Evolutionary conservation across 2,329 filamentous ascomycete genomes (phyloP).

Genomic region (Fusarium robinianum): DNA sequence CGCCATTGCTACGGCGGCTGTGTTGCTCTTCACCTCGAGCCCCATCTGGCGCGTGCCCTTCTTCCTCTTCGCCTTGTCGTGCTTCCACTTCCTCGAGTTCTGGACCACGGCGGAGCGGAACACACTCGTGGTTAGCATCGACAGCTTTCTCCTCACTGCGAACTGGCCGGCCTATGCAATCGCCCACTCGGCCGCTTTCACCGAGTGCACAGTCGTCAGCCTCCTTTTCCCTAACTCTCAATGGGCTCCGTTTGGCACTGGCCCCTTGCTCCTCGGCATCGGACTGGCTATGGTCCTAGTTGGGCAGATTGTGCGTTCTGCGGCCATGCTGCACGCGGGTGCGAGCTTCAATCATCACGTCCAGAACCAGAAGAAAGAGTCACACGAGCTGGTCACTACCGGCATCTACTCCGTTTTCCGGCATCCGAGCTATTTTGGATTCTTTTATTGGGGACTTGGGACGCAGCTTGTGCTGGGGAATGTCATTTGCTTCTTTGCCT

Average conservation of each 20-base stretch:
- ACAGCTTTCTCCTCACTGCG: constrained; percentile 79
- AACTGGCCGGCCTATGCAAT: constrained; percentile 86
- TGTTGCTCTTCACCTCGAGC: constrained; percentile 46
- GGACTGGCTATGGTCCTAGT: constrained; percentile 67
- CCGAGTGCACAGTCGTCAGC: constrained; percentile 70
- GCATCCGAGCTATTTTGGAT: constrained; percentile 95
- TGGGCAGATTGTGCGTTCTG: constrained; percentile 76
- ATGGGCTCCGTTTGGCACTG: constrained; percentile 52
- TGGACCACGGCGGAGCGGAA: constrained; percentile 88
- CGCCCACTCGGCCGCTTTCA: constrained; percentile 74
- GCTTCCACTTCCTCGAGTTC: constrained; percentile 97
- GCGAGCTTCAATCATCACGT: constrained; percentile 91
- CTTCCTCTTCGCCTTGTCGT: constrained; percentile 69
- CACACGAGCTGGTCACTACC: constrained; percentile 79
- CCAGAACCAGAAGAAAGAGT: constrained; percentile 67
- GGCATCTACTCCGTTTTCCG: constrained; percentile 78
- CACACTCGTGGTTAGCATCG: constrained; percentile 70
- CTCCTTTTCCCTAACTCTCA: constrained; percentile 57
- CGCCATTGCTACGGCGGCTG: constrained; percentile 37
- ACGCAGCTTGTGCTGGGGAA: constrained; percentile 93
- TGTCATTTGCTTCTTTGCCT: constrained; percentile 73
- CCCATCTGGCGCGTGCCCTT: constrained; percentile 66
- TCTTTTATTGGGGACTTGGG: constrained; percentile 98
- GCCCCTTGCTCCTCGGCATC: constrained; percentile 50
- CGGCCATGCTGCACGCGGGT: constrained; percentile 87